Evolutionary conservation across 495 filamentous ascomycete genomes (phyloP).

Genomic region (Neurospora sp.): DNA sequence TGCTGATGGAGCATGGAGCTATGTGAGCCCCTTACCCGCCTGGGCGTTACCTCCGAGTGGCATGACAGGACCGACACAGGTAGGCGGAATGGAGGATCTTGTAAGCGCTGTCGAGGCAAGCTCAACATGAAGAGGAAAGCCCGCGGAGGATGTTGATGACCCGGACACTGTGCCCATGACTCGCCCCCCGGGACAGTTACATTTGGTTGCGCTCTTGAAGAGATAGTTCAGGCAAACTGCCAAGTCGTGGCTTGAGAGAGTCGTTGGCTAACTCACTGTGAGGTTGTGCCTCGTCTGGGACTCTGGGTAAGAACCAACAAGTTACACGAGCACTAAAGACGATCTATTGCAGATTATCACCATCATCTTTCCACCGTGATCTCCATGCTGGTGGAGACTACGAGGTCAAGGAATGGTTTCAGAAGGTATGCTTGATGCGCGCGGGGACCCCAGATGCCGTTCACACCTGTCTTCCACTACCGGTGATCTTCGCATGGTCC

Average conservation of each 20-base stretch:
- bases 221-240: background rate
- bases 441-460: background rate
- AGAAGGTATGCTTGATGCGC: background rate
- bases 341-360: background rate
- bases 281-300: background rate
- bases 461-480: background rate
- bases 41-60: conserved; percentile 77
- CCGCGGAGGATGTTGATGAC: background rate
- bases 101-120: conserved; percentile 32
- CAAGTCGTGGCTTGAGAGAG: background rate
- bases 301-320: background rate
- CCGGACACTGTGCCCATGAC: background rate
- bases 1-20: conserved; percentile 69
- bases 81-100: conserved; percentile 43
- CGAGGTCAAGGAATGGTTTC: background rate
- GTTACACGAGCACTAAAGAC: background rate
- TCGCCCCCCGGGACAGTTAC: background rate
- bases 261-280: background rate
- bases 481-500: background rate
- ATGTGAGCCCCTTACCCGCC: conserved; percentile 69
- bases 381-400: background rate
- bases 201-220: background rate
- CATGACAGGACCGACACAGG: conserved; percentile 46
- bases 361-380: background rate
- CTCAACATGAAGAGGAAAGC: background rate